Percentiles rank a stretch among this genome's conserved stretches.
Conservation (phyloP, 228 moss, liverwort and hornwort genomes). For the Sphagnum magellanicum region DNA sequence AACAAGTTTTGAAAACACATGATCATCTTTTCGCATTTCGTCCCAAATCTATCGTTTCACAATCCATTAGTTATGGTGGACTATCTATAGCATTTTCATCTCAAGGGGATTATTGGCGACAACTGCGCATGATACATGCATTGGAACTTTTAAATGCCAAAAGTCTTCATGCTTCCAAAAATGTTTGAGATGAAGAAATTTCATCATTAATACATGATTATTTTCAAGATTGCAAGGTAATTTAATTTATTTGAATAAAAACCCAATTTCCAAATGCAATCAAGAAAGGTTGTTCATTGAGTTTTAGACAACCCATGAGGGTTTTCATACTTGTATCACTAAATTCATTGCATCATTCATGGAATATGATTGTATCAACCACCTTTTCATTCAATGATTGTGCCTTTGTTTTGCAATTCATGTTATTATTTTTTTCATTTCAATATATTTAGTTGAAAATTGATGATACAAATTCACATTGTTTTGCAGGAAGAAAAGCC, state of each 20-base stretch:
- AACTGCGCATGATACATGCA: conserved; percentile 29
- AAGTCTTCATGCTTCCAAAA: conserved; percentile 3
- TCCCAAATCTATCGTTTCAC: conserved; percentile 10
- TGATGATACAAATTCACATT: too few species aligned
- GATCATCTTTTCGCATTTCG: conserved; percentile 32
- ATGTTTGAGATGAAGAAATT: conserved; percentile 14
- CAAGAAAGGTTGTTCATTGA: too few species aligned
- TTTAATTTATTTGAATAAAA: too few species aligned
- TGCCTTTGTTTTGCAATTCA: too few species aligned
- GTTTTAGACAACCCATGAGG: too few species aligned
- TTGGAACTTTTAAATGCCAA: conserved; percentile 21
- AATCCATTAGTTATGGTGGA: conserved; percentile 15
- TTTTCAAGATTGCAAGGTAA: neutral
- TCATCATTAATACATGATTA: neutral
- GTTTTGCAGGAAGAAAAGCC: neutral
- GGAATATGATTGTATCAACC: too few species aligned
- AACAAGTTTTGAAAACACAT: conserved; percentile 13
- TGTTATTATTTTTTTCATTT: too few species aligned
- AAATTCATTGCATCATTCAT: too few species aligned
- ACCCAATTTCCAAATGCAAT: too few species aligned
- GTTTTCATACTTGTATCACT: too few species aligned
- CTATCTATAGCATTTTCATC: conserved; percentile 31
- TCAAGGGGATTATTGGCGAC: conserved; percentile 28
- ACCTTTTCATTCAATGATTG: too few species aligned
- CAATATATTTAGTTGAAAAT: too few species aligned